Conservation (phyloP, 176 grass and related monocot genomes). For the Poa annua region DNA sequence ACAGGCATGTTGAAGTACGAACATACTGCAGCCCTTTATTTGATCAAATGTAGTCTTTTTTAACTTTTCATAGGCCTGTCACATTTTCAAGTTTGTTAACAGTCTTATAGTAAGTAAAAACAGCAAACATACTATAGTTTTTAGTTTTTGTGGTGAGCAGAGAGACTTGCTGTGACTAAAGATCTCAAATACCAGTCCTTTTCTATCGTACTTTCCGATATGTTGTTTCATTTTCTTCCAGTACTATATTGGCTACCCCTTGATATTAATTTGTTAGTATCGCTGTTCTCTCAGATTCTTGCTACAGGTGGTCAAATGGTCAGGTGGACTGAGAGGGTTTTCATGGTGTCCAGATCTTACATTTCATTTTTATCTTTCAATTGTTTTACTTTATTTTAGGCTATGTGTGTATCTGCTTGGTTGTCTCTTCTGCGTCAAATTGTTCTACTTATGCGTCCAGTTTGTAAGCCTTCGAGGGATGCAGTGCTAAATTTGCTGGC, state of each 20-base stretch:
- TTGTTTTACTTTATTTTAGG: constrained; percentile 5
- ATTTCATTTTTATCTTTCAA: constrained; percentile 26
- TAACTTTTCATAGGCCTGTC: constrained; percentile 4
- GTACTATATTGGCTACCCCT: background rate
- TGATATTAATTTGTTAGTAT: constrained; percentile 27
- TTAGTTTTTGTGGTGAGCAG: constrained; percentile 4
- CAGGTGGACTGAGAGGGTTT: background rate
- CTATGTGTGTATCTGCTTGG: background rate
- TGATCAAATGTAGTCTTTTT: constrained; percentile 32
- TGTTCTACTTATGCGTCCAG: constrained; percentile 2
- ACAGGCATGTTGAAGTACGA: constrained; percentile 99
- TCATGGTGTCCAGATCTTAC: constrained; percentile 31
- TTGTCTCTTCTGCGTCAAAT: background rate
- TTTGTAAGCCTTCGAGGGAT: background rate
- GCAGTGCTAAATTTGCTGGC: constrained; percentile 1
- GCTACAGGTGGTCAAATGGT: background rate
- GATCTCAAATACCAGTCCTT: constrained; percentile 2
- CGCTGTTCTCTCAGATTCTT: constrained; percentile 31
- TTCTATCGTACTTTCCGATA: background rate
- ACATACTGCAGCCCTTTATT: constrained; percentile 44
- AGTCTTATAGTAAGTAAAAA: constrained; percentile 28
- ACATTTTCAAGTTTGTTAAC: constrained; percentile 35
- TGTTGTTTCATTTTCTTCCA: constrained; percentile 20
- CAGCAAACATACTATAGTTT: background rate
- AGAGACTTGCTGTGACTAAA: constrained; percentile 34